phyloP scores from a whole-genome alignment of 805 yeast genomes.

The Isabelozyma pseudorhagii region DNA sequence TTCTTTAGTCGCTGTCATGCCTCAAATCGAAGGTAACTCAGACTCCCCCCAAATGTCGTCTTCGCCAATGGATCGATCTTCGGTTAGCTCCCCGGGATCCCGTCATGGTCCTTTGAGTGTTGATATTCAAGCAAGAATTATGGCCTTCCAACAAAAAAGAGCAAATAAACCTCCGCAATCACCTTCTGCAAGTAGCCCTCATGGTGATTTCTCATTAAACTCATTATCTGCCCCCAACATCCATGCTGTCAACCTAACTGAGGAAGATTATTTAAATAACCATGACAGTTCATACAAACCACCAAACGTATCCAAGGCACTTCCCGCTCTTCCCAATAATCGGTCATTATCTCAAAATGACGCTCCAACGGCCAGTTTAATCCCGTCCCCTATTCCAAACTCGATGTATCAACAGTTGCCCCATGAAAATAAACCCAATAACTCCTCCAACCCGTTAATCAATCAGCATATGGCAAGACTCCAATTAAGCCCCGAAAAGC shows the following conservation, averaged over 20 bases:
- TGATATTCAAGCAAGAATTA: slow-evolving; percentile 79
- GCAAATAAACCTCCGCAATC: slow-evolving; percentile 10
- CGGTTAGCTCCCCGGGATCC: neutral
- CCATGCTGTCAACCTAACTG: neutral
- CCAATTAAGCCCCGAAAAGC: neutral
- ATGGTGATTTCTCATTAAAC: neutral
- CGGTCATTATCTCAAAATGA: slow-evolving; percentile 9
- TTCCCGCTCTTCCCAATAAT: slow-evolving; percentile 1
- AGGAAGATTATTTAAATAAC: neutral
- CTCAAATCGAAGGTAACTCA: neutral
- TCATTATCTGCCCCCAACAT: neutral
- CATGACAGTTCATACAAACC: neutral
- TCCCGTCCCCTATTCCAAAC: slow-evolving; percentile 7
- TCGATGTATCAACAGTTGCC: neutral
- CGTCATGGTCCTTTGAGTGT: slow-evolving; percentile 44
- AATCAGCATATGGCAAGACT: neutral
- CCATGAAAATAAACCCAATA: neutral
- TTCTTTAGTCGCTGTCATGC: neutral
- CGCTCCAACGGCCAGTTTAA: slow-evolving; percentile 1
- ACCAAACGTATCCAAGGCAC: neutral
- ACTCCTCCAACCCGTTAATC: neutral
- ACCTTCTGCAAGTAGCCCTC: neutral
- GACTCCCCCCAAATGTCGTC: neutral
- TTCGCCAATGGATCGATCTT: neutral
- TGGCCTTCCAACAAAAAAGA: slow-evolving; percentile 85